Conservation (phyloP, 371 early-diverging fungal species). For the Mucor velutinosus region DNA sequence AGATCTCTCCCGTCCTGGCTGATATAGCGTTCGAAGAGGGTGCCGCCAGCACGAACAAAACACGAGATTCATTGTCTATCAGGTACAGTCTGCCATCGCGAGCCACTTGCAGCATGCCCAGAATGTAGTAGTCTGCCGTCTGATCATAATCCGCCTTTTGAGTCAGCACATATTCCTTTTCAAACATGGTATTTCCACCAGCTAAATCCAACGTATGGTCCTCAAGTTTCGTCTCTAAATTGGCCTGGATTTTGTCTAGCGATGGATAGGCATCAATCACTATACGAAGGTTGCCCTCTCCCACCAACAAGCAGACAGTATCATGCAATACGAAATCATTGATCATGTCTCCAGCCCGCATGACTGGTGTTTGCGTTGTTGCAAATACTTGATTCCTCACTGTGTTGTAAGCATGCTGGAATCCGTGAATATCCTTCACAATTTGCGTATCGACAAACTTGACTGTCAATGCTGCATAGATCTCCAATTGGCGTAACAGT, state of each 20-base stretch:
- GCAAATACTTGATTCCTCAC: neutral
- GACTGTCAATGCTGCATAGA: conserved; percentile 9
- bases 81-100: conserved; percentile 5
- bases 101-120: neutral
- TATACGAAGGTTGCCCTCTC: neutral
- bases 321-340: neutral
- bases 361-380: neutral
- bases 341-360: neutral
- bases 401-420: neutral
- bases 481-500: conserved; percentile 21
- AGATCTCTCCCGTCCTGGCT: neutral
- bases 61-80: neutral
- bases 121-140: neutral
- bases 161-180: neutral
- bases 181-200: neutral
- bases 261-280: neutral
- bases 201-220: neutral
- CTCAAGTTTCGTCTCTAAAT: neutral
- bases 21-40: neutral
- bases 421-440: neutral
- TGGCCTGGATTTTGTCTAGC: neutral
- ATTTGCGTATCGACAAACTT: neutral
- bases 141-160: neutral
- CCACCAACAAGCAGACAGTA: neutral
- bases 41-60: neutral